Conservation (phyloP, 371 early-diverging fungal genomes). For the Rhizopus stolonifer region DNA sequence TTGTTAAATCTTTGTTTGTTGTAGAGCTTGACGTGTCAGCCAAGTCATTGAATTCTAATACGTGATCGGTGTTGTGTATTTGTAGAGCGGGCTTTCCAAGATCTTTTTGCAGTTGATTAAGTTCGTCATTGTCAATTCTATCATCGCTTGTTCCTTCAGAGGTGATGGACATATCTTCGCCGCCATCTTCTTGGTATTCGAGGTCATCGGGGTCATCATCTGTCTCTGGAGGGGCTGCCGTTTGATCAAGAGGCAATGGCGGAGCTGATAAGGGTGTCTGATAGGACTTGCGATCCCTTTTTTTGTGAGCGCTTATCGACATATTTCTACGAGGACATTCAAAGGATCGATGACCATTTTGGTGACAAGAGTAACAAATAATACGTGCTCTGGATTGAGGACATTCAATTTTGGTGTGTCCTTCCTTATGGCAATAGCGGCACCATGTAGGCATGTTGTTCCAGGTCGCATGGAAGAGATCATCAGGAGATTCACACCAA, state of each 20-base stretch:
- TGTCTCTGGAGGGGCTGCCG: neutral
- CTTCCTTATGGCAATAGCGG: constrained; percentile 7
- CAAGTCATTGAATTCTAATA: no score
- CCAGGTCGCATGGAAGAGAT: constrained; percentile 1
- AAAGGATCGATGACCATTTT: constrained; percentile 2
- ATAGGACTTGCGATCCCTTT: neutral
- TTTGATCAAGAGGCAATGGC: neutral
- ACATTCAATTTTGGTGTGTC: constrained; percentile 6
- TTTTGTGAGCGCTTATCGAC: neutral
- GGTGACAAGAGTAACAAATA: neutral
- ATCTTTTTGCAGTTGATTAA: neutral
- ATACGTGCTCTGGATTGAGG: neutral
- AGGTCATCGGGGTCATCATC: neutral
- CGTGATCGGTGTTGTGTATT: neutral
- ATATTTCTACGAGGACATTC: constrained; percentile 3
- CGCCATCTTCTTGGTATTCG: neutral
- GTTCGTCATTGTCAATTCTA: neutral
- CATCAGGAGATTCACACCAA: constrained; percentile 4
- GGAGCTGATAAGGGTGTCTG: neutral
- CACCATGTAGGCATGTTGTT: constrained; percentile 11
- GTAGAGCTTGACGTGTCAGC: no score
- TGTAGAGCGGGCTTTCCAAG: neutral
- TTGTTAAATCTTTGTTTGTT: no score
- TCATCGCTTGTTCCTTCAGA: neutral
- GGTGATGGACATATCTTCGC: neutral